These are phyloP conservation scores for Ailanthus altissimus DNA, from an alignment of 345 rosid genomes.

Conservation along the genomic window DNA sequence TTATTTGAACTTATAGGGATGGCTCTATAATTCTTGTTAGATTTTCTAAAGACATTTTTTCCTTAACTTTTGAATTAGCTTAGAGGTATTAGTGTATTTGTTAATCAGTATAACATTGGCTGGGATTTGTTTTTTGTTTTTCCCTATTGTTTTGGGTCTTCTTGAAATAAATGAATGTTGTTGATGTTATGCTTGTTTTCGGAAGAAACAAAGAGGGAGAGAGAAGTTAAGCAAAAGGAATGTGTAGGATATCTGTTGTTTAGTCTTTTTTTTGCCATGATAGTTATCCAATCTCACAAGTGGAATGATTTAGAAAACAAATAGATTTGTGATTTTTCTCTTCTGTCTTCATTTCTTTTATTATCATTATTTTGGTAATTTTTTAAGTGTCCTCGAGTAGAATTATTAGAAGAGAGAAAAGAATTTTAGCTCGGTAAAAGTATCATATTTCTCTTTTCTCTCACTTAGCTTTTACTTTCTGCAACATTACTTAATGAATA, in stretches of 20 bases:
- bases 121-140: neutral
- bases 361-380: too few species aligned
- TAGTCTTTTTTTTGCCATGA: neutral
- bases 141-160: neutral
- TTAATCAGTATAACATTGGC: neutral
- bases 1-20: conserved; percentile 1
- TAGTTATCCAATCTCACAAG: neutral
- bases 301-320: neutral
- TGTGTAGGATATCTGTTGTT: neutral
- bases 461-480: neutral
- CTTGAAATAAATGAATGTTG: neutral
- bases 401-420: neutral
- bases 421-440: neutral
- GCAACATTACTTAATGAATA: neutral
- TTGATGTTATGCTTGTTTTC: neutral
- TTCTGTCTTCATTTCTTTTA: neutral
- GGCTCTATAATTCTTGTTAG: neutral
- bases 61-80: neutral
- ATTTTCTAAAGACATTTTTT: neutral
- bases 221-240: neutral
- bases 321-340: neutral
- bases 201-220: too few species aligned
- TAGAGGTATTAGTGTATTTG: neutral
- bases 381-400: neutral
- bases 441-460: neutral